Base-by-base conservation (phyloP, 306 rosid species). In the Quercus suber region DNA sequence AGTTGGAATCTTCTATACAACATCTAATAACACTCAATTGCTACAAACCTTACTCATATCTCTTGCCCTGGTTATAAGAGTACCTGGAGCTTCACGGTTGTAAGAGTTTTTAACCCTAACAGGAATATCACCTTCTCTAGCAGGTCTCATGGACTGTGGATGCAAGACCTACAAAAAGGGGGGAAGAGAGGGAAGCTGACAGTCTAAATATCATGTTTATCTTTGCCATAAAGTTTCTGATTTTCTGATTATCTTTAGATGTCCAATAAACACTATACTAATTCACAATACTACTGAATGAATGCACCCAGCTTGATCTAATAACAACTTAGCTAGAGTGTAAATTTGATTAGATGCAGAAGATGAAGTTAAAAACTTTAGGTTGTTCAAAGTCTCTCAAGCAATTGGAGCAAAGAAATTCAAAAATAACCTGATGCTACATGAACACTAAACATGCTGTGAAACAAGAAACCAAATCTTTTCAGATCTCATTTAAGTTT, bases 131-230 rank as follows among this genome's bases (percentile, higher is more conserved):
- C 91, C 90, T 84, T 94, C 98, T 85, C 97, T 91, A 68, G 98
- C 97, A 63, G 98, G 98, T 86, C 97, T 89, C 98, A 94, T 94
- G 61, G 98, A 94, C 83, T 92, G 98, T n/a, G 98, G 98, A 89
- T 94, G 98, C 86, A 94, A 76, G 69, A 94, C 98, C 97, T 94
- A 86, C 80, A 88, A 81, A 75, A 68, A 63, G 27, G 71, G 19
- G 52, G 61, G 74, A 72, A n/a, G 12, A 67, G 52, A 79, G 23
- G 6, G 10, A 64, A 15, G 11, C 45, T 7, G 45, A 41, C 18
- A 23, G 28, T 30, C 18, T 69, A 58, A 41, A 78, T 35, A 58
- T 49, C 53, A 49, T 49, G 53, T 13, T 49, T 12, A 49, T 49
- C 53, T 12, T 49, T 49, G 53, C 53, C 53, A 73, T 25, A 27